A percentile compares a stretch with the other conserved stretches of the same genome.
phyloP scores from a whole-genome alignment of 345 rosid genomes.

The Brassica incana region DNA sequence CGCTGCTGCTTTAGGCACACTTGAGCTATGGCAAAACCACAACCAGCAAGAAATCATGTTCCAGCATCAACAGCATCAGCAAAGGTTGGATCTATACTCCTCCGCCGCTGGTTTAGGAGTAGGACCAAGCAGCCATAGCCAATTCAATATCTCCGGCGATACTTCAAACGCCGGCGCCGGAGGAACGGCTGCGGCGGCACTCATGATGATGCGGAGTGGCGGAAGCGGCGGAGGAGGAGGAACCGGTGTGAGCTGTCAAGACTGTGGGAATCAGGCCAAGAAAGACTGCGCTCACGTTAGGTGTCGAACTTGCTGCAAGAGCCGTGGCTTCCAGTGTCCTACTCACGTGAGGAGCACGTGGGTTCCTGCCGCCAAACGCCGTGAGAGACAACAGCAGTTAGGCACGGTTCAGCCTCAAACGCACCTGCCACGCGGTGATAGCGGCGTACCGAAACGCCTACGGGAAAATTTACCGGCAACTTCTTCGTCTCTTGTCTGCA shows the following conservation, averaged over 20 bases:
- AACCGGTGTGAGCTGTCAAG: slow-evolving; percentile 65
- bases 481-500: slow-evolving; percentile 51
- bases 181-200: slow-evolving; percentile 23
- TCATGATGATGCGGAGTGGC: slow-evolving; percentile 49
- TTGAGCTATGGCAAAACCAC: slow-evolving; percentile 80
- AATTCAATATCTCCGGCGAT: slow-evolving; percentile 48
- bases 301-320: slow-evolving; percentile 87
- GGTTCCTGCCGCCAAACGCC: slow-evolving; percentile 86
- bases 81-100: slow-evolving; percentile 57
- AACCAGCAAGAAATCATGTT: slow-evolving; percentile 50
- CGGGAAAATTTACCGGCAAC: slow-evolving; percentile 44
- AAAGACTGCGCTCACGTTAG: slow-evolving; percentile 74
- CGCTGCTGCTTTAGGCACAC: slow-evolving; percentile 48
- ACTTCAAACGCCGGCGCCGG: slow-evolving; percentile 40
- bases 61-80: slow-evolving; percentile 48
- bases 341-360: slow-evolving; percentile 90
- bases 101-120: slow-evolving; percentile 66
- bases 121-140: slow-evolving; percentile 55
- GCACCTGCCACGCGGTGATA: slow-evolving; percentile 33
- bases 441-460: slow-evolving; percentile 44
- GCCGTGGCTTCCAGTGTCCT: slow-evolving; percentile 73
- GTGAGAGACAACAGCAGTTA: slow-evolving; percentile 59
- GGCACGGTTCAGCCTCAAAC: slow-evolving; percentile 45
- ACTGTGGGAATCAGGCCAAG: slow-evolving; percentile 92
- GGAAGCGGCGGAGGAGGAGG: slow-evolving; percentile 20